Conservation (phyloP, 495 filamentous ascomycete genomes). For the Neurospora sp. region DNA sequence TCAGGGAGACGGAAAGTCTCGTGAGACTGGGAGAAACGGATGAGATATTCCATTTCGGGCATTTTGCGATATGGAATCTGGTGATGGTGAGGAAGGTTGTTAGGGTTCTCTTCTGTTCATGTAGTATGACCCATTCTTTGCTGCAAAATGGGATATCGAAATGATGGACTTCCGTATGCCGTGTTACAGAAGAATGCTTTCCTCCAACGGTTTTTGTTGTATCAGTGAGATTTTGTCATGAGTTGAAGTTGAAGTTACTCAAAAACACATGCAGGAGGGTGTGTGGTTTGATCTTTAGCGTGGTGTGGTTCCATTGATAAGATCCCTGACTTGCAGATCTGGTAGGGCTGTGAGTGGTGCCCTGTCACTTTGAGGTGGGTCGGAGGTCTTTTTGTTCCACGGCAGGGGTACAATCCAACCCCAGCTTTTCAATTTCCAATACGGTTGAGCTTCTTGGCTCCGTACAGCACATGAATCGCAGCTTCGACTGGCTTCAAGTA, state of each 20-base stretch:
- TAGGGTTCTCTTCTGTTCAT: not conserved
- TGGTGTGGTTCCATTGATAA: not conserved
- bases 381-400: not conserved
- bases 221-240: not conserved
- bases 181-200: not conserved
- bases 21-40: conserved; percentile 83
- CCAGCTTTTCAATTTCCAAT: not conserved
- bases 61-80: not conserved
- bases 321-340: not conserved
- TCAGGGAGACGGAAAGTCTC: conserved; percentile 84
- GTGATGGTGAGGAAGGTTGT: not conserved
- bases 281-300: not conserved
- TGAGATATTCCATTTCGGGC: conserved; percentile 58
- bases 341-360: not conserved
- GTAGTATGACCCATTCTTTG: not conserved
- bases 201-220: not conserved
- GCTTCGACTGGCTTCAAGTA: not conserved
- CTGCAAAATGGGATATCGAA: not conserved
- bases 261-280: not conserved
- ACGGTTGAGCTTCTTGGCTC: not conserved
- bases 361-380: not conserved
- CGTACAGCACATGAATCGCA: not conserved
- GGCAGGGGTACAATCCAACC: not conserved
- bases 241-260: not conserved
- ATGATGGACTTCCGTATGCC: not conserved